Evolutionary conservation across 2,329 filamentous ascomycete genomes (phyloP), one percentile per base, ranked within the genome.

Genomic region (Fusarium marasasianum): DNA sequence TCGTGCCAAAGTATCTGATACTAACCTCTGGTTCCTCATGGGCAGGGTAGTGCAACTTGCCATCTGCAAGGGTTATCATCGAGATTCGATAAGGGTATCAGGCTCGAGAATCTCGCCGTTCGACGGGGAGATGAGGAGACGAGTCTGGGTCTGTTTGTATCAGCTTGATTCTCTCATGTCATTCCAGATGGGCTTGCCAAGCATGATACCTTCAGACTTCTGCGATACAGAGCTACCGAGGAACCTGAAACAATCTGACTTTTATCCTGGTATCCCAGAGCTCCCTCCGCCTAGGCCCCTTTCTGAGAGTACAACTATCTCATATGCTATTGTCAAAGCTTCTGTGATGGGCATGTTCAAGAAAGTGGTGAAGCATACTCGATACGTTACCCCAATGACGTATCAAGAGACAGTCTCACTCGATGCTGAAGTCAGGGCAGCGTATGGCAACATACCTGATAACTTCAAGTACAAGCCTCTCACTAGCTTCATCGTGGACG

Each of bases 1-100:
- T 0, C 70, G 66, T 1, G 61, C 76, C 15, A 80, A 78, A 15
- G 79, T 80, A 4, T 65, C 79, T 1, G 74, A 85, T 54, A 77
- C 82, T 53, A 82, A 85, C 31, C 79, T 84, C 4, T 87, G 86
- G 85, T 83, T 85, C 8, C 82, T 85, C 11, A 83, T 84, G 63
- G 83, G 84, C 12, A 79, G 84, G 24, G 80, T 84, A 17, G 82
- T 83, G 3, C 82, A 86, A 3, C 81, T 87, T 24, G 86, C 85
- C 0, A 84, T 87, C 59, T 82, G 83, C 7, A 83, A 86, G 80
- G 86, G 86, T 4, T 87, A 87, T 54, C 85, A 87, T 60, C 82
- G 86, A 13, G 86, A 87, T 44, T 81, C 84, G 1, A 79, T 77
- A 14, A 82, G 83, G 40, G 75, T 86, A 4, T 74, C 82, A 2